A percentile compares a stretch with the other conserved stretches of the same genome.
phyloP scores from a whole-genome alignment of 2,329 filamentous ascomycete genomes.

The Stachybotrys chlorohalonatus region DNA sequence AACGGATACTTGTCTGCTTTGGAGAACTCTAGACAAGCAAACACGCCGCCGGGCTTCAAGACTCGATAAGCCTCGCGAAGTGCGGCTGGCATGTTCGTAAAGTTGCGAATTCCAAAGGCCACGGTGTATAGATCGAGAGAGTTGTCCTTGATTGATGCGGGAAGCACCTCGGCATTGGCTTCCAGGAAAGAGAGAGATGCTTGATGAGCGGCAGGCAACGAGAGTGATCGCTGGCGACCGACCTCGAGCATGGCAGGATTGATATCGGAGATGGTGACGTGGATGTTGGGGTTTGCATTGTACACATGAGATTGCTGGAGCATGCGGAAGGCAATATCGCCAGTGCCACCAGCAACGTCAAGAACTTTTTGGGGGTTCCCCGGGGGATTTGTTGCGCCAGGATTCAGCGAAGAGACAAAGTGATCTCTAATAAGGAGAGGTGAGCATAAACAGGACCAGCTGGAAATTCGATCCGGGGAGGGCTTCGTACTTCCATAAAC shows the following conservation, averaged over 20 bases:
- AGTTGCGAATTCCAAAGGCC: conserved; percentile 95
- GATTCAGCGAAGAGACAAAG: conserved; percentile 87
- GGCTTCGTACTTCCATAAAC: conserved; percentile 69
- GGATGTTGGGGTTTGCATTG: conserved; percentile 62
- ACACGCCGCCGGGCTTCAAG: conserved; percentile 87
- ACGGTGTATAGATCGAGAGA: conserved; percentile 95
- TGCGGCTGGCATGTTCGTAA: conserved; percentile 81
- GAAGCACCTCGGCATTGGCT: conserved; percentile 77
- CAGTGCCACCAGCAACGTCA: conserved; percentile 93
- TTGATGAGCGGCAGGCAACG: conserved; percentile 45
- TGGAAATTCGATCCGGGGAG: neutral
- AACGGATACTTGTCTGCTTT: conserved; percentile 67
- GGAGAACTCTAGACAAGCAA: conserved; percentile 93
- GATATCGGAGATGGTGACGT: conserved; percentile 90
- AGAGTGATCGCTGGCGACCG: conserved; percentile 66
- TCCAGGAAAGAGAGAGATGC: conserved; percentile 66
- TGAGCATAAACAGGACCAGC: conserved; percentile 3
- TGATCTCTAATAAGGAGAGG: conserved; percentile 50
- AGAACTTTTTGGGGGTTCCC: conserved; percentile 61
- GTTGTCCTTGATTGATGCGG: conserved; percentile 50
- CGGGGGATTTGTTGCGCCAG: conserved; percentile 48
- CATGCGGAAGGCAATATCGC: conserved; percentile 95
- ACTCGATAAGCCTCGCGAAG: conserved; percentile 79
- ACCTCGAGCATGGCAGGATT: conserved; percentile 92
- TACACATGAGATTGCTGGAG: conserved; percentile 83